phyloP scores from a whole-genome alignment of 495 filamentous ascomycete species.

The Bathelium albidoporum region DNA sequence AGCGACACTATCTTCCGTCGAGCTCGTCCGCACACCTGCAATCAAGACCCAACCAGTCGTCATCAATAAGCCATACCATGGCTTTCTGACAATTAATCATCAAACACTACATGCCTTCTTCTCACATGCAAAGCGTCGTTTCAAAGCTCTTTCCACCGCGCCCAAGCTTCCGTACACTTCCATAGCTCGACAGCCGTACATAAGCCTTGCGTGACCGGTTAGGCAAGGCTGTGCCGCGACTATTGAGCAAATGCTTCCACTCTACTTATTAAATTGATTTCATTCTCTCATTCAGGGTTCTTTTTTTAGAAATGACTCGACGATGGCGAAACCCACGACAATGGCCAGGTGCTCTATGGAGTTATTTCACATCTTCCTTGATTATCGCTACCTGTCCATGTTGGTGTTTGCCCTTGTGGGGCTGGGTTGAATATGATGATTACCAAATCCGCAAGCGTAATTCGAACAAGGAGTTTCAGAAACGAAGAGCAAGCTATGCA shows the following conservation, averaged over 20 bases:
- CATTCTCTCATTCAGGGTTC: not conserved
- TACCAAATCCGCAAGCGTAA: not conserved
- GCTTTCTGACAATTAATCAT: not conserved
- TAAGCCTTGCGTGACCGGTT: conserved; percentile 1
- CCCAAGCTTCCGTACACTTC: not conserved
- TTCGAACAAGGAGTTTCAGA: not conserved
- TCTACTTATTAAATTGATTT: not conserved
- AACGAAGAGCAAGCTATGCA: conserved; percentile 3
- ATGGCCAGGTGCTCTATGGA: not conserved
- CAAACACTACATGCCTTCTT: not conserved
- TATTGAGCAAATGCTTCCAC: not conserved
- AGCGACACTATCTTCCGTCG: not conserved
- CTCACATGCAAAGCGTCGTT: not conserved
- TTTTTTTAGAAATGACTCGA: not conserved
- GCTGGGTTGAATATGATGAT: not conserved
- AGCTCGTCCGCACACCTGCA: not conserved
- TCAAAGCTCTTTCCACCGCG: not conserved
- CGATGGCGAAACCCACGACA: not conserved
- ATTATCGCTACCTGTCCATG: not conserved
- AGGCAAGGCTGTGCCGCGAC: not conserved
- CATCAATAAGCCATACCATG: not conserved
- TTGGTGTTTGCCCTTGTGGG: not conserved
- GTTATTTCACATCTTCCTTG: not conserved
- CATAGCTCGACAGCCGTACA: not conserved
- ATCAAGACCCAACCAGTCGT: not conserved